These are phyloP conservation scores for Brettanomyces anomalus DNA, from an alignment of 805 yeast genomes.

Conservation along the genomic window DNA sequence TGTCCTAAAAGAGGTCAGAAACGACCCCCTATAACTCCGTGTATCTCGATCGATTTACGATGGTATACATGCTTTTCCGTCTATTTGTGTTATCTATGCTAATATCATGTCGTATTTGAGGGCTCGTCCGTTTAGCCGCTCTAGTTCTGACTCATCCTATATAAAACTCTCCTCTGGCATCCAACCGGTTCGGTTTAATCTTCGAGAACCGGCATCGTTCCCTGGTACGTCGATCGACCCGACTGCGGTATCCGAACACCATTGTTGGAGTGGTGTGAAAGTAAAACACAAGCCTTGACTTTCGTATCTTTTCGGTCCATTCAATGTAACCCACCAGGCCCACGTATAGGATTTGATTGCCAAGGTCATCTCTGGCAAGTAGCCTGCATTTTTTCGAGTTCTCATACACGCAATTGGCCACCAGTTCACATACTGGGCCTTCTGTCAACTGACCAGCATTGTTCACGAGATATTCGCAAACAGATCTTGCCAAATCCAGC, in stretches of 20 bases:
- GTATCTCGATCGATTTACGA: too few species aligned
- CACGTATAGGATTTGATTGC: constrained; percentile 12
- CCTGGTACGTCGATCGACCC: not conserved
- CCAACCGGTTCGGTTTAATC: constrained; percentile 1
- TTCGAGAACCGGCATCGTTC: not conserved
- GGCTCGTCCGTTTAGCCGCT: too few species aligned
- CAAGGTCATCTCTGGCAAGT: constrained; percentile 12
- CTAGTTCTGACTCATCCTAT: not conserved
- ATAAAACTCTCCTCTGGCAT: not conserved
- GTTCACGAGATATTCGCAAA: constrained; percentile 13
- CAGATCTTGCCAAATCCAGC: constrained; percentile 31
- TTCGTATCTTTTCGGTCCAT: not conserved
- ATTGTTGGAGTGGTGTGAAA: constrained; percentile 22
- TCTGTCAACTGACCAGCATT: constrained; percentile 3
- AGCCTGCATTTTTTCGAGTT: constrained; percentile 8
- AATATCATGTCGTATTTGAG: too few species aligned
- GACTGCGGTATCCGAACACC: constrained; percentile 11
- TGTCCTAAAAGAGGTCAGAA: too few species aligned
- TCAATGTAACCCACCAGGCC: constrained; percentile 19
- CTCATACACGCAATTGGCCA: constrained; percentile 9
- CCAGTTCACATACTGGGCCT: constrained; percentile 12
- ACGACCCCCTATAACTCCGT: too few species aligned
- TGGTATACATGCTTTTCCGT: too few species aligned
- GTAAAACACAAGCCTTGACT: constrained; percentile 10
- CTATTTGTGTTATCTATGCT: too few species aligned